Evolutionary conservation across 2,329 filamentous ascomycete genomes (phyloP).

Genomic region (Phaeoacremonium minimum): DNA sequence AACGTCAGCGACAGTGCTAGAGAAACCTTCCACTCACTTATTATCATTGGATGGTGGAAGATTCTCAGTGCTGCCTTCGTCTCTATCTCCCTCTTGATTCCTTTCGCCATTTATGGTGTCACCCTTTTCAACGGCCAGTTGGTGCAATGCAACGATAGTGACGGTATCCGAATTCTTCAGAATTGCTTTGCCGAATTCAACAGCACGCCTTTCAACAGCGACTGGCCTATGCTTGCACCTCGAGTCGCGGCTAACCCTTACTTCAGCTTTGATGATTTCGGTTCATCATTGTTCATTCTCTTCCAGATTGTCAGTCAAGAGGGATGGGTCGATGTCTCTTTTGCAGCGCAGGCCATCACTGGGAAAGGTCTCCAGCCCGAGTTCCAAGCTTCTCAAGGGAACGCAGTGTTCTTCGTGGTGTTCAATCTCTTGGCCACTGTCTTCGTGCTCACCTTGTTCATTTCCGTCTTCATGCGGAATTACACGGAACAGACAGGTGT

Average conservation of each 20-base stretch:
- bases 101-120: constrained; percentile 92
- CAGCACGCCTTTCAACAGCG: constrained; percentile 64
- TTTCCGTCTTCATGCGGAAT: constrained; percentile 99
- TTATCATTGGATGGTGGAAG: constrained; percentile 92
- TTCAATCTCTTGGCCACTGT: constrained; percentile 97
- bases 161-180: constrained; percentile 52
- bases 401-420: constrained; percentile 89
- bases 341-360: constrained; percentile 76
- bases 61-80: constrained; percentile 89
- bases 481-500: constrained; percentile 99
- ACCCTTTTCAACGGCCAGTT: constrained; percentile 88
- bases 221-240: constrained; percentile 81
- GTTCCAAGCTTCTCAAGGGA: constrained; percentile 67
- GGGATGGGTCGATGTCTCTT: constrained; percentile 94
- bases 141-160: constrained; percentile 72
- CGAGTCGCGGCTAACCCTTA: constrained; percentile 76
- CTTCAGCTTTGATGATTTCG: constrained; percentile 93
- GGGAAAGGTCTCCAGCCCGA: constrained; percentile 70
- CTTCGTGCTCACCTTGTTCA: constrained; percentile 94
- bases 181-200: constrained; percentile 84
- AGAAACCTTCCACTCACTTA: constrained; percentile 94
- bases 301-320: constrained; percentile 99
- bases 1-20: constrained; percentile 95
- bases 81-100: constrained; percentile 87
- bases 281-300: constrained; percentile 88